These are phyloP conservation scores for Candida jianshihensis DNA, from an alignment of 805 yeast genomes.

Conservation along the genomic window DNA sequence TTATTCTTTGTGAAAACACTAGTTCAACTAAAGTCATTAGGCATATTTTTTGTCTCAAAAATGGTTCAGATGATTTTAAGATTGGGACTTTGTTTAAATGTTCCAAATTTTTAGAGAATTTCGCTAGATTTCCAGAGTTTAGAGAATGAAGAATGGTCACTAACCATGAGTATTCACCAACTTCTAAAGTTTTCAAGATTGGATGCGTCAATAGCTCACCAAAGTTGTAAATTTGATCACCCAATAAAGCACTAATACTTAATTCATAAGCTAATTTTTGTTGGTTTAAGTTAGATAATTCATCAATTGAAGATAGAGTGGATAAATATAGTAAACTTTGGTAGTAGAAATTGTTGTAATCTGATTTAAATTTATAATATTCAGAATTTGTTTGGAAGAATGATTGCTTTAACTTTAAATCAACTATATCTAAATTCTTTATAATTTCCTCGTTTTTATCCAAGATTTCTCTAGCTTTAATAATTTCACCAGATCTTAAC, in stretches of 20 bases:
- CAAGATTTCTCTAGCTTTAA: conserved; percentile 60
- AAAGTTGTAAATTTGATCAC: conserved; percentile 89
- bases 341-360: conserved; percentile 75
- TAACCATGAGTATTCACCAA: conserved; percentile 58
- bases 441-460: conserved; percentile 53
- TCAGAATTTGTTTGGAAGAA: conserved; percentile 77
- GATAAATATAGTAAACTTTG: conserved; percentile 79
- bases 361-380: conserved; percentile 64
- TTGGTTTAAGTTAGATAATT: conserved; percentile 31
- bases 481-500: conserved; percentile 45
- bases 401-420: conserved; percentile 68
- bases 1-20: conserved; percentile 71
- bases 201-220: conserved; percentile 94
- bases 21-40: conserved; percentile 87
- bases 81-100: conserved; percentile 37
- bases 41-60: conserved; percentile 84
- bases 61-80: conserved; percentile 50
- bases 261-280: conserved; percentile 64
- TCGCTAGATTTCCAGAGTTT: conserved; percentile 68
- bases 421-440: conserved; percentile 49
- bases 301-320: conserved; percentile 45
- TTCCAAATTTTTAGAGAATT: conserved; percentile 46
- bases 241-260: conserved; percentile 79
- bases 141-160: conserved; percentile 61
- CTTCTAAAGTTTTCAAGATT: conserved; percentile 47